These are phyloP conservation scores for Phytophthora chlamydospora DNA, from an alignment of 352 stramenopile species.

Conservation along the genomic window DNA sequence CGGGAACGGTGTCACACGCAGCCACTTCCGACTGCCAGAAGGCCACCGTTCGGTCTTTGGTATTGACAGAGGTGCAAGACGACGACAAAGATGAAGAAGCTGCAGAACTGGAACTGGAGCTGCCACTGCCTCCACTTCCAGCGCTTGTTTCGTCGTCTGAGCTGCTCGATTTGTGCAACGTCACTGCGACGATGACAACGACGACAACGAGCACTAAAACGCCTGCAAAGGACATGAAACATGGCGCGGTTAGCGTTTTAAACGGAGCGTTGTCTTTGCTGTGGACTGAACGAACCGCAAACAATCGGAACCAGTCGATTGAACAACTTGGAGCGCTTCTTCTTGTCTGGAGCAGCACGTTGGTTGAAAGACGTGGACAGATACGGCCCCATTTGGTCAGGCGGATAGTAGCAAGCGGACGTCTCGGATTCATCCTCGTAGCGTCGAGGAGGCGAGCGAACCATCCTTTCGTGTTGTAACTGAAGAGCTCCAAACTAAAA, in stretches of 20 bases:
- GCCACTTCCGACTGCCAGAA: slow-evolving; percentile 86
- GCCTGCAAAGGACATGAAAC: slow-evolving; percentile 5
- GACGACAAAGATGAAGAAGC: slow-evolving; percentile 17
- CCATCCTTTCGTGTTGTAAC: slow-evolving; percentile 30
- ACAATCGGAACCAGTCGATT: slow-evolving; percentile 27
- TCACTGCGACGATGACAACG: slow-evolving; percentile 48
- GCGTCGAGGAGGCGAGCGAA: slow-evolving; percentile 20
- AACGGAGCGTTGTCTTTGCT: not conserved
- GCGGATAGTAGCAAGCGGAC: slow-evolving; percentile 37
- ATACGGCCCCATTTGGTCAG: slow-evolving; percentile 34
- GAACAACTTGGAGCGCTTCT: slow-evolving; percentile 28
- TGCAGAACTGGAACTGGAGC: slow-evolving; percentile 15
- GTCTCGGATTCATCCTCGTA: slow-evolving; percentile 36
- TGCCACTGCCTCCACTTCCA: slow-evolving; percentile 3
- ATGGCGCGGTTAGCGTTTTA: not conserved
- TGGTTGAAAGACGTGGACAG: slow-evolving; percentile 35
- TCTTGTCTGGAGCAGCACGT: slow-evolving; percentile 27
- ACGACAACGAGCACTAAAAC: slow-evolving; percentile 42
- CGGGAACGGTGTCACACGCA: slow-evolving; percentile 72
- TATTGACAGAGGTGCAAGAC: slow-evolving; percentile 34
- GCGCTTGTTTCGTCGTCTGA: slow-evolving; percentile 2
- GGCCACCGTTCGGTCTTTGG: slow-evolving; percentile 65
- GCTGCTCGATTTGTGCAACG: slow-evolving; percentile 34
- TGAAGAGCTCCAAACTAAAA: slow-evolving; percentile 24
- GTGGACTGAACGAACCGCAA: slow-evolving; percentile 21